Evolutionary conservation across 306 rosid species (phyloP), one percentile per base, ranked within the genome.

Genomic region (Vigna nakashimae): DNA sequence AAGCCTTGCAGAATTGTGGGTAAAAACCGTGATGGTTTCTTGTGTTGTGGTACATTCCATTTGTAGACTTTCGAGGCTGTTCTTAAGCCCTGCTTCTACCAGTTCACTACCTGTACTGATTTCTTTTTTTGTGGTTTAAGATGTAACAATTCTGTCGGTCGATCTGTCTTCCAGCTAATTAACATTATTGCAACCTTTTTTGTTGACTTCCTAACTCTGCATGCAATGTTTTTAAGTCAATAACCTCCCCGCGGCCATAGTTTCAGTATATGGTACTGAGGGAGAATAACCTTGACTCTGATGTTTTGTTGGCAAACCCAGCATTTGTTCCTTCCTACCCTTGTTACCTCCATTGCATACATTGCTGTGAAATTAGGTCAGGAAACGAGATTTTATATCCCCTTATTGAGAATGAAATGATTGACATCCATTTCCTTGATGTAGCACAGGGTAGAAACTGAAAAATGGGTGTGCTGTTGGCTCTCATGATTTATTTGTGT

Each of bases 251-350:
- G 36, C 79, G 77, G 43, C 66, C 17, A 45, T 69, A n/a, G 5
- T 51, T 65, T 82, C 53, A 42, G 30, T 69, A 53, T 52, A 73
- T 65, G 40, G 72, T 69, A 62, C 28, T 75, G 45, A 81, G 52
- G 72, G 63, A 73, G 65, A 53, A 30, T 80, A 32, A 56, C 80
- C 72, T 77, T 80, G 40, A 79, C 80, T 70, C 60, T 56, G 60
- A 66, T 68, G 84, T 88, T 42, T 89, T 84, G 92, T 88, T 86
- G 91, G 82, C 87, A 93, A 82, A 89, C 84, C 78, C 9, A 59
- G 66, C 67, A 71, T 82, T 75, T 82, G 53, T 81, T 65, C 52
- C 50, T 60, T 82, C 91, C 86, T 78, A 73, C 87, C 72, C 59
- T 36, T 30, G 69, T 38, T 78, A 63, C 57, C 74, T 53, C 73